Percentiles rank a stretch among this genome's conserved stretches.
These are phyloP conservation scores for Lactarius indigo DNA, from an alignment of 768 basidiomycete species.

Conservation along the genomic window DNA sequence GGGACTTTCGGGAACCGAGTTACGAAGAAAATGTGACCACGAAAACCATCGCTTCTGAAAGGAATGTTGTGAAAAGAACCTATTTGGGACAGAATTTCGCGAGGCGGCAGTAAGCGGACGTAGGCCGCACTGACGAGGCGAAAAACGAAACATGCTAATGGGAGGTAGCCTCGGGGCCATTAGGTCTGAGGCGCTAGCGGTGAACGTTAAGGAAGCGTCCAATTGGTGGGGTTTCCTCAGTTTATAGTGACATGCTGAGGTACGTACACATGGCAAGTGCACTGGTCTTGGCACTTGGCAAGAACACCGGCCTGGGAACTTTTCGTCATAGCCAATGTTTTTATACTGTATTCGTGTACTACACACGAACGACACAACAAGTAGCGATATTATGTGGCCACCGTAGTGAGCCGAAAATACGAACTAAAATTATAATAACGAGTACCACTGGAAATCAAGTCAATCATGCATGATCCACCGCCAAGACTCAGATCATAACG, in stretches of 20 bases:
- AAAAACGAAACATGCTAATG: conserved; percentile 1
- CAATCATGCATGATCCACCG: background rate
- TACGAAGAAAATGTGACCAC: background rate
- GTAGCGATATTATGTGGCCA: background rate
- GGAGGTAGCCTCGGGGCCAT: background rate
- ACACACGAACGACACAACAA: background rate
- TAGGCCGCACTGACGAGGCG: background rate
- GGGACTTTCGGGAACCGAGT: background rate
- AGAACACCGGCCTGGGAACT: background rate
- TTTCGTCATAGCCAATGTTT: background rate
- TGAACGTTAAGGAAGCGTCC: background rate
- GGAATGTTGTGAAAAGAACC: background rate
- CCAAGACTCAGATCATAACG: background rate
- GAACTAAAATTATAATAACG: too few species aligned
- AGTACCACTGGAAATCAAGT: background rate
- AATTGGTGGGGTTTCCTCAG: background rate
- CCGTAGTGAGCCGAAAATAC: background rate
- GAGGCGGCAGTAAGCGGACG: background rate
- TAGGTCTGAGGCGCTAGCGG: background rate
- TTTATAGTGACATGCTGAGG: background rate
- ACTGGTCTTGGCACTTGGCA: too few species aligned
- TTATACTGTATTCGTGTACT: too few species aligned
- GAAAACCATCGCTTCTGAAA: conserved; percentile 1
- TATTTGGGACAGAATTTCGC: background rate
- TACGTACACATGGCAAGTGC: background rate